A percentile compares a stretch with the other conserved stretches of the same genome.
These are phyloP conservation scores for Benincasa hispida DNA, from an alignment of 306 rosid genomes.

Conservation along the genomic window DNA sequence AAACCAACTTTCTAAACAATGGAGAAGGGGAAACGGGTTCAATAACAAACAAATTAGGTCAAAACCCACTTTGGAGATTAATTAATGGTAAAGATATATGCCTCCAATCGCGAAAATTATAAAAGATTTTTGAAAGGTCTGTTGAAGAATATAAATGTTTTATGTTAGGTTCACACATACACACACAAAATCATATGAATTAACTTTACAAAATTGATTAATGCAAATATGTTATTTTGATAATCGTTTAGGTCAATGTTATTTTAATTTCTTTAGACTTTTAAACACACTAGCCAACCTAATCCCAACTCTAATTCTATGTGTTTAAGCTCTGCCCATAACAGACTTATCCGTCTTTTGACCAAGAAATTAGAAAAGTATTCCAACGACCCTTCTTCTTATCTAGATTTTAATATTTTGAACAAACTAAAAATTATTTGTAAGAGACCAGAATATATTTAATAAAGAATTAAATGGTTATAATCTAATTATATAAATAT, in stretches of 20 bases:
- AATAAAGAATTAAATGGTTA: too few species aligned
- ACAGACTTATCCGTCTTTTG: not conserved
- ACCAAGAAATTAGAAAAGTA: not conserved
- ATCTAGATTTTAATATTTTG: not conserved
- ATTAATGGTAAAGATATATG: not conserved
- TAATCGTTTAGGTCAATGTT: not conserved
- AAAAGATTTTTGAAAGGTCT: not conserved
- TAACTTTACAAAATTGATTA: too few species aligned
- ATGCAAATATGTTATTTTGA: not conserved
- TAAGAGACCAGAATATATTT: too few species aligned
- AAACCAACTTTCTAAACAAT: not conserved
- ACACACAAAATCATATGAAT: not conserved
- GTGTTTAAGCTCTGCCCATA: not conserved
- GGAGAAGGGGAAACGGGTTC: not conserved
- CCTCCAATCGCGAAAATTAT: not conserved
- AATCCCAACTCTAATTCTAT: not conserved
- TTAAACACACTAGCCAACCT: not conserved
- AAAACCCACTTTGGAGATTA: not conserved
- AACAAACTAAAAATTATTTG: too few species aligned
- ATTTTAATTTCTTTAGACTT: not conserved
- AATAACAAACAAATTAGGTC: not conserved
- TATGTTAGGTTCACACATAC: not conserved
- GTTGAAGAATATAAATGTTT: not conserved
- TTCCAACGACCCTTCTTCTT: not conserved
- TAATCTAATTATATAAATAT: too few species aligned